phyloP scores from a whole-genome alignment of 108 stramenopile genomes.

The Schizochytrium sp. region DNA sequence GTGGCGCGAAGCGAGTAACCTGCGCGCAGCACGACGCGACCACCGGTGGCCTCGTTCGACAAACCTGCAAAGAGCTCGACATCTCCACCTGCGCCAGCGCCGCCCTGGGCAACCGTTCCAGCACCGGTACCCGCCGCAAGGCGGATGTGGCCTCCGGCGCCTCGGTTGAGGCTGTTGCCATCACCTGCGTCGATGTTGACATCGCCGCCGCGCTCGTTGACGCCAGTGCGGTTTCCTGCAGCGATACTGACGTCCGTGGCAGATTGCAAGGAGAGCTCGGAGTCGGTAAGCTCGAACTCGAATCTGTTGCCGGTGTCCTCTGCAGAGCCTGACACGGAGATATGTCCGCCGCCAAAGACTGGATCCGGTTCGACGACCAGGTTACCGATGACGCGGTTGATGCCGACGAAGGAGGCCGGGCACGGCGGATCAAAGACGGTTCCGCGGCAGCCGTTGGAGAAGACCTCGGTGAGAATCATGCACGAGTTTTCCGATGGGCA shows the following conservation, averaged over 20 bases:
- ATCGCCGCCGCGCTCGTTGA: conserved; percentile 29
- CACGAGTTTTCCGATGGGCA: conserved; percentile 45
- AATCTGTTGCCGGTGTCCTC: conserved; percentile 1
- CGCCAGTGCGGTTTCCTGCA: conserved; percentile 18
- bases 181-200: conserved; percentile 31
- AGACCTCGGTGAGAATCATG: conserved; percentile 46
- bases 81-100: conserved; percentile 40
- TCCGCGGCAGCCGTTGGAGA: conserved; percentile 42
- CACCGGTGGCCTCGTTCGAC: conserved; percentile 32
- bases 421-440: conserved; percentile 52
- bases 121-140: conserved; percentile 33
- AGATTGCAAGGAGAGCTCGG: conserved; percentile 26
- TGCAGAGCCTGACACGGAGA: conserved; percentile 10
- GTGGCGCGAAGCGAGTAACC: neutral
- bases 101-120: conserved; percentile 35
- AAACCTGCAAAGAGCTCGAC: conserved; percentile 28
- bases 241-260: conserved; percentile 28
- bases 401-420: conserved; percentile 36
- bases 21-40: conserved; percentile 4
- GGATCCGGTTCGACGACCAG: conserved; percentile 45
- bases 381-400: conserved; percentile 47
- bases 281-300: conserved; percentile 21
- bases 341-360: conserved; percentile 43
- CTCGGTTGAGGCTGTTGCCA: conserved; percentile 38
- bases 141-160: conserved; percentile 31